These are phyloP conservation scores for Brettanomyces sp. DNA, from an alignment of 805 yeast species.

Conservation along the genomic window DNA sequence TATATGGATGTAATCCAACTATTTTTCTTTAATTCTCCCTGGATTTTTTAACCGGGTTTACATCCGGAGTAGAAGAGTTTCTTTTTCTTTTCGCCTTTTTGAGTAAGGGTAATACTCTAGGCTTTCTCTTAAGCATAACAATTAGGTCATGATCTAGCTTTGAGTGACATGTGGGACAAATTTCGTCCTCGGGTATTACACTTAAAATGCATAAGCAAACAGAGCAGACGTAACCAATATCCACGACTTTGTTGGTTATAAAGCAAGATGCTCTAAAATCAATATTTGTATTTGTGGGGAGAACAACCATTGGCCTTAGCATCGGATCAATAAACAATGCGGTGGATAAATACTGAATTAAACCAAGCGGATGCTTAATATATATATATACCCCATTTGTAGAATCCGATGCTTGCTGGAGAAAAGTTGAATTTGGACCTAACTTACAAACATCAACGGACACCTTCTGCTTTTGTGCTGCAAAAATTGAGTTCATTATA, in stretches of 20 bases:
- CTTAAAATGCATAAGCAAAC: slow-evolving; percentile 84
- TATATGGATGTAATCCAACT: no score
- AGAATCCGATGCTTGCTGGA: slow-evolving; percentile 94
- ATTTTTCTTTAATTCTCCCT: no score
- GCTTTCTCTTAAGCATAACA: slow-evolving; percentile 47
- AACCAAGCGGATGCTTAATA: slow-evolving; percentile 60
- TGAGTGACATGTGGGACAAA: slow-evolving; percentile 84
- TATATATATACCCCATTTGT: slow-evolving; percentile 82
- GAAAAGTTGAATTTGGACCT: slow-evolving; percentile 61
- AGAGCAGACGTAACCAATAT: slow-evolving; percentile 89
- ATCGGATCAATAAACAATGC: slow-evolving; percentile 85
- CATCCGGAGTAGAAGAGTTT: neutral
- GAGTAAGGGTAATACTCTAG: slow-evolving; percentile 29
- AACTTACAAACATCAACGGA: slow-evolving; percentile 88
- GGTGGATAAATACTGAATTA: slow-evolving; percentile 73
- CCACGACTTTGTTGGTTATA: slow-evolving; percentile 81
- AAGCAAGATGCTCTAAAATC: slow-evolving; percentile 95
- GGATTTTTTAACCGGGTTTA: neutral
- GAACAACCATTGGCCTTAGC: slow-evolving; percentile 61
- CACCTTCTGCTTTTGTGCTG: slow-evolving; percentile 86
- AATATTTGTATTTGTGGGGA: slow-evolving; percentile 77
- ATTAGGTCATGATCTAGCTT: slow-evolving; percentile 59
- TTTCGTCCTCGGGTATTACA: slow-evolving; percentile 51
- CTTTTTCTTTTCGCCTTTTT: slow-evolving; percentile 8
- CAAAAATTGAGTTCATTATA: slow-evolving; percentile 90